Evolutionary conservation across 2,329 filamentous ascomycete genomes (phyloP).

Genomic region (Aspergillus neoniger): DNA sequence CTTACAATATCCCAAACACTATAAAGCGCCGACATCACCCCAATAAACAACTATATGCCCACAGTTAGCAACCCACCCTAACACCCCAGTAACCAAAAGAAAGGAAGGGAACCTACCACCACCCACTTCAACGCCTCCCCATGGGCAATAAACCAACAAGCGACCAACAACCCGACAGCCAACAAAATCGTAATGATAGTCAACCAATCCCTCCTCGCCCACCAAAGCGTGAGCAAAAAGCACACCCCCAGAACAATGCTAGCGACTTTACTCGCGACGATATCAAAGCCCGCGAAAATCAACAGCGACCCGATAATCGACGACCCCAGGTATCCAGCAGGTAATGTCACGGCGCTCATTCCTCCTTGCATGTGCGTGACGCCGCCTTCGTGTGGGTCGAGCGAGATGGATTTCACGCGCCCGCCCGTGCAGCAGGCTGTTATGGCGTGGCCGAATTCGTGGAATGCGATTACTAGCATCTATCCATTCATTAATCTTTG

Average conservation of each 20-base stretch:
- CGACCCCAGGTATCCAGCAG: constrained; percentile 76
- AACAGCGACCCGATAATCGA: constrained; percentile 75
- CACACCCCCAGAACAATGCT: constrained; percentile 72
- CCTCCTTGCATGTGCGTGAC: constrained; percentile 77
- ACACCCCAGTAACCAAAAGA: too few species aligned
- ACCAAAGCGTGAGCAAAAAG: constrained; percentile 79
- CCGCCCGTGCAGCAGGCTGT: constrained; percentile 72
- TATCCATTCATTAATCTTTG: not conserved
- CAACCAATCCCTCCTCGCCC: constrained; percentile 76
- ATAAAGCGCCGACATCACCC: constrained; percentile 78
- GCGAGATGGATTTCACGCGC: constrained; percentile 70
- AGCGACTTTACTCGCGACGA: constrained; percentile 77
- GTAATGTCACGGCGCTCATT: constrained; percentile 68
- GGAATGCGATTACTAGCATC: constrained; percentile 83
- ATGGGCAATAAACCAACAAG: constrained; percentile 78
- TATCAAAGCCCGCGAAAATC: constrained; percentile 79
- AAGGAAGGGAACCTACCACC: constrained; percentile 51
- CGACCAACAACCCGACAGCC: constrained; percentile 70
- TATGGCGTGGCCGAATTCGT: constrained; percentile 76
- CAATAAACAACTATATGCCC: constrained; percentile 65
- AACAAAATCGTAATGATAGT: constrained; percentile 70
- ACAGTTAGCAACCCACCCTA: constrained; percentile 9
- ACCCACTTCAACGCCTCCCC: constrained; percentile 73
- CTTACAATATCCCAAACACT: constrained; percentile 77
- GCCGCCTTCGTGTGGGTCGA: constrained; percentile 75